phyloP scores from a whole-genome alignment of 768 basidiomycete species.

The Dentipellis fragilis region DNA sequence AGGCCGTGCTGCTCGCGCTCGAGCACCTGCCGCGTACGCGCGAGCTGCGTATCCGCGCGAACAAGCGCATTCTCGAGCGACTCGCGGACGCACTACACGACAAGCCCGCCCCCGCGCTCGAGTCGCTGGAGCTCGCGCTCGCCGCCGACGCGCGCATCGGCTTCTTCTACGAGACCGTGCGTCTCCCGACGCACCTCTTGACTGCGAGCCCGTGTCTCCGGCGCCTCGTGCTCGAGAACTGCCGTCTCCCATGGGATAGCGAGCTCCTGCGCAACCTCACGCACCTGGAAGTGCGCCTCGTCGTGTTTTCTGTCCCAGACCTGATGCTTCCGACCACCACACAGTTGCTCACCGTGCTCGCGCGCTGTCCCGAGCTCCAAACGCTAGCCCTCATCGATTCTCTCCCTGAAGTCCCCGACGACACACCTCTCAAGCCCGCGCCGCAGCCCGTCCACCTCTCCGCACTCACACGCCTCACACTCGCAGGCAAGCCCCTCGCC shows the following conservation, averaged over 20 bases:
- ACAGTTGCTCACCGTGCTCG: neutral
- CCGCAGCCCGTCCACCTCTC: neutral
- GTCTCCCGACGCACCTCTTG: neutral
- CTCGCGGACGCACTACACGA: neutral
- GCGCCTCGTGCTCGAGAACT: neutral
- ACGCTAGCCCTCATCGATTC: neutral
- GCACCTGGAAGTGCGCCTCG: neutral
- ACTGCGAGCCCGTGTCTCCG: neutral
- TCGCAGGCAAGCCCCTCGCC: neutral
- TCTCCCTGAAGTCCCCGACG: neutral
- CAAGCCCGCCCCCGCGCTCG: neutral
- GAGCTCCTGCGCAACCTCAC: neutral
- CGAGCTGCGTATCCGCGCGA: neutral
- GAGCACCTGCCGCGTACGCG: neutral
- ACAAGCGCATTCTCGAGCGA: neutral
- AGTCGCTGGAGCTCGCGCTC: neutral
- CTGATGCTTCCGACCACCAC: neutral
- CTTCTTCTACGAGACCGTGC: neutral
- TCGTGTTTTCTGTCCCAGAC: neutral
- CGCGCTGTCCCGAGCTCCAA: neutral
- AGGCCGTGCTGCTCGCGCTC: neutral
- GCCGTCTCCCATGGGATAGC: neutral
- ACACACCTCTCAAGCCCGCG: neutral
- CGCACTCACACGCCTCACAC: neutral
- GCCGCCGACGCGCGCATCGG: neutral